phyloP scores from a whole-genome alignment of 805 yeast species.

The Yamadazyma laniorum region DNA sequence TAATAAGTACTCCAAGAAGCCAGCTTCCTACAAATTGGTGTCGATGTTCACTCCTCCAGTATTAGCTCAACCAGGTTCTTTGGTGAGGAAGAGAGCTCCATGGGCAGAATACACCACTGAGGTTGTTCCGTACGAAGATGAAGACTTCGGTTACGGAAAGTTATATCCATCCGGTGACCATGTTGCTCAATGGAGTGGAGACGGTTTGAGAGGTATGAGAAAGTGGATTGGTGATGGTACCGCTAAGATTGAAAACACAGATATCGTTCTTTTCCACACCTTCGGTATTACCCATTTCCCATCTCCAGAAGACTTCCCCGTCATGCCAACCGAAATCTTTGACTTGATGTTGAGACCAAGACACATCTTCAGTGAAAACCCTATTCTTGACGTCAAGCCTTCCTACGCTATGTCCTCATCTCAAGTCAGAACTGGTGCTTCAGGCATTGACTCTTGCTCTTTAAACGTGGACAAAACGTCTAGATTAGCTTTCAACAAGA shows the following conservation, averaged over 20 bases:
- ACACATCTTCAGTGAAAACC: conserved; percentile 75
- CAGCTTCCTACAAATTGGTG: conserved; percentile 73
- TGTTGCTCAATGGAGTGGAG: conserved; percentile 74
- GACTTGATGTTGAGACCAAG: conserved; percentile 74
- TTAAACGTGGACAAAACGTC: conserved; percentile 40
- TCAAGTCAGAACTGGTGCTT: conserved; percentile 36
- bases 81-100: conserved; percentile 78
- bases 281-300: conserved; percentile 87
- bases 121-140: conserved; percentile 70
- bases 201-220: conserved; percentile 63
- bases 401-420: conserved; percentile 45
- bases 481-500: conserved; percentile 36
- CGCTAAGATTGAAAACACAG: conserved; percentile 61
- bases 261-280: conserved; percentile 74
- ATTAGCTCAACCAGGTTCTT: conserved; percentile 69
- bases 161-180: conserved; percentile 79
- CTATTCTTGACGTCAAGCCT: conserved; percentile 72
- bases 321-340: conserved; percentile 85
- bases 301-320: conserved; percentile 86
- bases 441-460: conserved; percentile 34
- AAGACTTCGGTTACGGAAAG: conserved; percentile 50
- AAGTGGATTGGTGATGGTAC: conserved; percentile 65
- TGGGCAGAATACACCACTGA: conserved; percentile 70
- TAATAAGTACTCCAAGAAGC: conserved; percentile 71
- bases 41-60: conserved; percentile 73